Conservation (phyloP, 2,329 filamentous ascomycete species). For the Thelonectria discophora region DNA sequence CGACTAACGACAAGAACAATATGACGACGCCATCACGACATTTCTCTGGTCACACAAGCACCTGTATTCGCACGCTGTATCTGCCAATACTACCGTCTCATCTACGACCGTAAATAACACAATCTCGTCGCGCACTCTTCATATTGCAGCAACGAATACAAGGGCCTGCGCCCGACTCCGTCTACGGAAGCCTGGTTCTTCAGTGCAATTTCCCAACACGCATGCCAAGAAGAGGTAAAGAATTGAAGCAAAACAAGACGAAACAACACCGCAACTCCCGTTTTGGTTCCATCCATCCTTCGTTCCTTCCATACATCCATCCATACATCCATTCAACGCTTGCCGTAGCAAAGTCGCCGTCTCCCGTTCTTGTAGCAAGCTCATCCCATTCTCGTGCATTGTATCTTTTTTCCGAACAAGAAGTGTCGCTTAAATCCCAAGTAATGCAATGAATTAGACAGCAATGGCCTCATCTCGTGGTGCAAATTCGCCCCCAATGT, state of each 20-base stretch:
- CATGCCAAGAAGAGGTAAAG: not conserved
- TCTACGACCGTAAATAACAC: conserved; percentile 10
- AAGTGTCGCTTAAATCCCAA: conserved; percentile 20
- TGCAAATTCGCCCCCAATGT: conserved; percentile 28
- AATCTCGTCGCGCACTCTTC: conserved; percentile 20
- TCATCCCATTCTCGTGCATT: conserved; percentile 29
- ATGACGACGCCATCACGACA: not conserved
- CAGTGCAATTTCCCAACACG: conserved; percentile 16
- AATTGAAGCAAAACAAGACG: conserved; percentile 12
- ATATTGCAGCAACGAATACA: conserved; percentile 26
- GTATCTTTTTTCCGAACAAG: conserved; percentile 10
- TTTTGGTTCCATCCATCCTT: not conserved
- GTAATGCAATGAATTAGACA: conserved; percentile 12
- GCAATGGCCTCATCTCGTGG: conserved; percentile 37
- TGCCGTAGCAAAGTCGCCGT: conserved; percentile 27
- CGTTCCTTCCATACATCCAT: conserved; percentile 17
- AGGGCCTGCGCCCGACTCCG: conserved; percentile 37
- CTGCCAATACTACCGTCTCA: not conserved
- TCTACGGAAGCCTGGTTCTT: conserved; percentile 31
- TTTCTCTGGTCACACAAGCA: not conserved
- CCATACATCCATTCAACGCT: conserved; percentile 21
- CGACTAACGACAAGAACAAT: no score
- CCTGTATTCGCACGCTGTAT: not conserved
- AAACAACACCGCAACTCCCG: conserved; percentile 35
- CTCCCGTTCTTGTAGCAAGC: conserved; percentile 29